Conservation (phyloP, 2,329 filamentous ascomycete genomes). For the Claviceps cyperi region DNA sequence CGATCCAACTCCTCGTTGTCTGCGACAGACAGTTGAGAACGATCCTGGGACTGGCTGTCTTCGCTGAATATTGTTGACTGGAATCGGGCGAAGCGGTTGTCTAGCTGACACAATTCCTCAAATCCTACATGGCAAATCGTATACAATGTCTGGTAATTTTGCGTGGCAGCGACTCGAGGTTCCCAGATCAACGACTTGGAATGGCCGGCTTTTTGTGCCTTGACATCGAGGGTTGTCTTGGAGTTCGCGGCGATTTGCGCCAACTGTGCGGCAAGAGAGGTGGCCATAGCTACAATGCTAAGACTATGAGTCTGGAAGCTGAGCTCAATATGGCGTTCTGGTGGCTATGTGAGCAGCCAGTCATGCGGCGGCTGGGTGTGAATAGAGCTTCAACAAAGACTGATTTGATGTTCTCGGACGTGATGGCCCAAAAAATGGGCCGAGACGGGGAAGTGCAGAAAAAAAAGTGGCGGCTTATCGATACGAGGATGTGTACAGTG, state of each 20-base stretch:
- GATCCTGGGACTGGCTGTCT: constrained; percentile 79
- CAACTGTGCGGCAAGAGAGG: constrained; percentile 83
- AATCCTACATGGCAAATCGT: constrained; percentile 80
- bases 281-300: constrained; percentile 45
- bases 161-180: constrained; percentile 64
- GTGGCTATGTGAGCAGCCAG: neutral
- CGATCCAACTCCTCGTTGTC: constrained; percentile 74
- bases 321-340: constrained; percentile 1
- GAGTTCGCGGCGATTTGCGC: constrained; percentile 82
- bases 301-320: constrained; percentile 5
- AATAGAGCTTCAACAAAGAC: neutral
- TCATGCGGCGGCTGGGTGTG: neutral
- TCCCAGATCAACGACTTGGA: constrained; percentile 94
- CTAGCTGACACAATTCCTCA: constrained; percentile 77
- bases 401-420: neutral
- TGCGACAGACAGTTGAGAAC: constrained; percentile 63
- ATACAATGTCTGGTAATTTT: constrained; percentile 83
- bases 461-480: constrained; percentile 1
- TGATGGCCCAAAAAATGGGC: constrained; percentile 5
- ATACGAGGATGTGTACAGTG: neutral
- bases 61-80: constrained; percentile 76
- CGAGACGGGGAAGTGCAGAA: constrained; percentile 8
- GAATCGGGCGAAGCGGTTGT: constrained; percentile 63
- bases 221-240: constrained; percentile 80
- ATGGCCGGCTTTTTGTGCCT: constrained; percentile 82